Base-by-base conservation (phyloP, 257 asterid species). In the Nicotiana tabacum region DNA sequence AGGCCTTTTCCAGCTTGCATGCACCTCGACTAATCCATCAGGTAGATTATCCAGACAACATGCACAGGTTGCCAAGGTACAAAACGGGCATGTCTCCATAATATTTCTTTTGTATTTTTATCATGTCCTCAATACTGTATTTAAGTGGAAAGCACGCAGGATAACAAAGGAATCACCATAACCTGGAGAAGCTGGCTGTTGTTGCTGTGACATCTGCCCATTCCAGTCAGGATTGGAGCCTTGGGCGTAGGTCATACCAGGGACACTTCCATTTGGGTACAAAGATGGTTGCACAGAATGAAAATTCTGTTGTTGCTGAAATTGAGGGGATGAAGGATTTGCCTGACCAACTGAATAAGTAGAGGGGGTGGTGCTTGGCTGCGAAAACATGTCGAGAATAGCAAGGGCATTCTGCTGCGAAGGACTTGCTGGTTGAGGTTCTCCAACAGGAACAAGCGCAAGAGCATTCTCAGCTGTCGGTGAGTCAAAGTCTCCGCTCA, bases 391-490 rank as follows among this genome's bases (percentile, higher is more conserved):
- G 90, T 94, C 98, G 65, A 96, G 90, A 65, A 93, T 97, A 77
- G 95, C 97, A 32, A 96, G 96, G 77, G 98, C 95, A 70, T 96
- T 94, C 84, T 93, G 90, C 84, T 94, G 93, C 84, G 97, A 90
- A 58, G 93, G 95, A 85, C 90, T 91, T 18, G 85, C 87, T 55
- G 95, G 92, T 87, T 92, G 98, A 83, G 95, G 91, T 86, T 88
- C 95, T 84, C 92, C 89, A 80, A 90, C 92, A 21, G 99, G 97
- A 82, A 96, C 99, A 83, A 96, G 90, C 58, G 98, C 99, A 88
- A 94, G 81, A 4, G 94, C 85, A 64, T 82, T 83, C 78, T 85
- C 90, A 55, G 89, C 83, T 61, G 89, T 81, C 15, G 90, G 88
- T 37, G 95, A 89, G 86, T 84, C 89, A 86, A 94, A 93, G 89